phyloP scores from a whole-genome alignment of 257 asterid genomes.

The Leptodermis oblonga region DNA sequence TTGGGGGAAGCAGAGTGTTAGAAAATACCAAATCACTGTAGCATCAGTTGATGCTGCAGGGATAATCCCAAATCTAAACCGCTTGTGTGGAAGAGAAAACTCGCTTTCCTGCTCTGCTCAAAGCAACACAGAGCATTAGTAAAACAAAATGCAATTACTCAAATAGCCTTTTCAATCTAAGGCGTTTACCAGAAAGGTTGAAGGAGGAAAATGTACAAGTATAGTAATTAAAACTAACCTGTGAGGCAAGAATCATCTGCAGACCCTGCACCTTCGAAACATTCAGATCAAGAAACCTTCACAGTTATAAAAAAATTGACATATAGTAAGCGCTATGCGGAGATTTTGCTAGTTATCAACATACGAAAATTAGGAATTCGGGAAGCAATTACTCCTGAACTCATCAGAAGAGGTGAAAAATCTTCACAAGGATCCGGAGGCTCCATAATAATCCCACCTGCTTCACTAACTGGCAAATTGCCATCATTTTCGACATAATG shows the following conservation, averaged over 20 bases:
- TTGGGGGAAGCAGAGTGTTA: slow-evolving; percentile 15
- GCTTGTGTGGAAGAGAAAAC: slow-evolving; percentile 61
- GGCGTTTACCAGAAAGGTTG: background rate
- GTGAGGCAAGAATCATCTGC: slow-evolving; percentile 25
- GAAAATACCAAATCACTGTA: slow-evolving; percentile 70
- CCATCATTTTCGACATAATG: slow-evolving; percentile 36
- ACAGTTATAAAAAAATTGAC: slow-evolving; percentile 14
- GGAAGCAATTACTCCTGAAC: slow-evolving; percentile 34
- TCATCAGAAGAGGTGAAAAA: slow-evolving; percentile 60
- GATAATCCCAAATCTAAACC: slow-evolving; percentile 86
- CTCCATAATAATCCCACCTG: slow-evolving; percentile 36
- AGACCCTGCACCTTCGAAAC: slow-evolving; percentile 32
- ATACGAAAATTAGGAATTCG: slow-evolving; percentile 47
- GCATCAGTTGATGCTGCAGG: slow-evolving; percentile 99
- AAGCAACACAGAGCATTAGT: slow-evolving; percentile 22
- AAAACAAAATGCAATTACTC: slow-evolving; percentile 14
- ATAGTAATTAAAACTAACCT: slow-evolving; percentile 26
- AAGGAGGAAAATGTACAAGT: background rate
- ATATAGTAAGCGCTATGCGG: slow-evolving; percentile 13
- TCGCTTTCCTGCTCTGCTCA: slow-evolving; percentile 53
- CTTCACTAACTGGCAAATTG: slow-evolving; percentile 31
- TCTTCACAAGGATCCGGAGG: slow-evolving; percentile 46
- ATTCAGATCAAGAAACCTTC: slow-evolving; percentile 26
- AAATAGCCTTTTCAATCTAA: slow-evolving; percentile 3
- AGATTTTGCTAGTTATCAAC: slow-evolving; percentile 25